Conservation (phyloP, 2,329 filamentous ascomycete genomes). For the Aspergillus pseudotamarii region DNA sequence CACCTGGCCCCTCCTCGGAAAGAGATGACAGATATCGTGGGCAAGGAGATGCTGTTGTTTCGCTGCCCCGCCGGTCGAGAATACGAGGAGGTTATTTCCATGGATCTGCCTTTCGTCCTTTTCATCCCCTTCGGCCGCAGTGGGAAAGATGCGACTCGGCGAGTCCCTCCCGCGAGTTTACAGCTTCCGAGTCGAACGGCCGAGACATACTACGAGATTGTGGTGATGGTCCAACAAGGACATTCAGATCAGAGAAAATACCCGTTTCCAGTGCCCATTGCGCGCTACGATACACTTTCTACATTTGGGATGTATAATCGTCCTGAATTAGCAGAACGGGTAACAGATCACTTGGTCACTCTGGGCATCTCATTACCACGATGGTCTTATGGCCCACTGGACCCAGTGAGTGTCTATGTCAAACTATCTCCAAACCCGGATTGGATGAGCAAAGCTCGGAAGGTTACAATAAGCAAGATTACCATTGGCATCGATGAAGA, state of each 20-base stretch:
- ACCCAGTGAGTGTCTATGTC: slow-evolving; percentile 95
- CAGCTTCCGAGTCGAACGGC: slow-evolving; percentile 90
- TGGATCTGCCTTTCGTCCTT: slow-evolving; percentile 96
- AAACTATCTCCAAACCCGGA: slow-evolving; percentile 90
- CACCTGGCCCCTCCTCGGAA: slow-evolving; percentile 87
- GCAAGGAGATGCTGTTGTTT: slow-evolving; percentile 92
- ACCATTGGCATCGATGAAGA: slow-evolving; percentile 94
- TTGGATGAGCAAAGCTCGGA: slow-evolving; percentile 86
- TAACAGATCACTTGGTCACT: slow-evolving; percentile 87
- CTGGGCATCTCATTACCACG: slow-evolving; percentile 88
- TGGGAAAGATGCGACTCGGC: slow-evolving; percentile 83
- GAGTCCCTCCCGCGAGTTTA: slow-evolving; percentile 89
- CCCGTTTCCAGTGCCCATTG: slow-evolving; percentile 84
- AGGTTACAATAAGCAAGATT: slow-evolving; percentile 91
- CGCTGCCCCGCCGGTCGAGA: slow-evolving; percentile 82
- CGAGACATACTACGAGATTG: slow-evolving; percentile 95
- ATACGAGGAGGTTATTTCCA: slow-evolving; percentile 84
- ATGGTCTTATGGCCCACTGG: slow-evolving; percentile 94
- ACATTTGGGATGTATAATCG: slow-evolving; percentile 99
- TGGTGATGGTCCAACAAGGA: slow-evolving; percentile 93
- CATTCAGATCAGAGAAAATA: slow-evolving; percentile 86
- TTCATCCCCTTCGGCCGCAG: slow-evolving; percentile 95
- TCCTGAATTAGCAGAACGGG: slow-evolving; percentile 82
- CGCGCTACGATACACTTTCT: slow-evolving; percentile 92
- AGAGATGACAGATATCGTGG: slow-evolving; percentile 89